These are phyloP conservation scores for Stagonosporopsis cucurbitacearum DNA, from an alignment of 2,329 filamentous ascomycete species.

Conservation along the genomic window DNA sequence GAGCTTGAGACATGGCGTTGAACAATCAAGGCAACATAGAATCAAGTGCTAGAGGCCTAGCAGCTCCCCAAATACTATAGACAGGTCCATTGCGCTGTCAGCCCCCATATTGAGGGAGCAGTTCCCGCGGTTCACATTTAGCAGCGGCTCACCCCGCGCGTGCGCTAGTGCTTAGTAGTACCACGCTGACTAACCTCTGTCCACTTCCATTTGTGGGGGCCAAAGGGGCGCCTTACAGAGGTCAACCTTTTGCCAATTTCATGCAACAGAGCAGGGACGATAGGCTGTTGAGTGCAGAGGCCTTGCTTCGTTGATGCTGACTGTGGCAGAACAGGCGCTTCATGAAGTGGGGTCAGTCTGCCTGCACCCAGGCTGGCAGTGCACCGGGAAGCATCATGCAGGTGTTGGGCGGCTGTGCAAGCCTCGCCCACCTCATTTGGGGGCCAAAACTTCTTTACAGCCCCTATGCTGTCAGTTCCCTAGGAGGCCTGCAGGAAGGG, in stretches of 20 bases:
- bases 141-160: slow-evolving; percentile 17
- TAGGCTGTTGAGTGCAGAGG: background rate
- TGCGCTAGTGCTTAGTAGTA: slow-evolving; percentile 4
- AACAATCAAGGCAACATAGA: slow-evolving; percentile 7
- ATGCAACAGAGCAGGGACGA: background rate
- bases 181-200: slow-evolving; percentile 1
- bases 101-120: slow-evolving; percentile 33
- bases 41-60: slow-evolving; percentile 26
- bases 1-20: slow-evolving; percentile 22
- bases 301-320: background rate
- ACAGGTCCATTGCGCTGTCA: slow-evolving; percentile 26
- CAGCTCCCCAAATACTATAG: slow-evolving; percentile 19
- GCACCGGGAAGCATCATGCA: background rate
- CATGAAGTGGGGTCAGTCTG: background rate
- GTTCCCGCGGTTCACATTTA: slow-evolving; percentile 12
- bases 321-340: background rate
- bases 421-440: slow-evolving; percentile 12
- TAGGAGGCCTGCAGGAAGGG: slow-evolving; percentile 38
- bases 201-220: slow-evolving; percentile 26
- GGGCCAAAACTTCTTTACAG: slow-evolving; percentile 25
- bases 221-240: slow-evolving; percentile 16
- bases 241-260: background rate
- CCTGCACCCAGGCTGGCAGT: too few relatives aligned
- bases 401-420: slow-evolving; percentile 32
- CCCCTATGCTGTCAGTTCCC: slow-evolving; percentile 20